Conservation (phyloP, 768 basidiomycete species). For the Rhodotorula babjevae region DNA sequence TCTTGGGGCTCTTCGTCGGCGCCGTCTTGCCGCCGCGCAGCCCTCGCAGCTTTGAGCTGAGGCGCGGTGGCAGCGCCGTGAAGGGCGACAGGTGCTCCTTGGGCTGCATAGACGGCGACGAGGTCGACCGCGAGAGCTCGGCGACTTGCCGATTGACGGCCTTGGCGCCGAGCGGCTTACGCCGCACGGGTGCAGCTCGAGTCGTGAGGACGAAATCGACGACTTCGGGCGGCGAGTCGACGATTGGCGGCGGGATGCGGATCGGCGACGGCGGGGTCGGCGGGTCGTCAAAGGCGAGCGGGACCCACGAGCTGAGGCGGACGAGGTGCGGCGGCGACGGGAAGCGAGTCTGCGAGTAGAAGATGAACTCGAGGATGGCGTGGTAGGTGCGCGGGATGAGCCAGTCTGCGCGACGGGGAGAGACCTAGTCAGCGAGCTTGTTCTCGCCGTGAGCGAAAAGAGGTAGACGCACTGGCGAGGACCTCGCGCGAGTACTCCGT, state of each 20-base stretch:
- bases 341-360: constrained; percentile 29
- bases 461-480: constrained; percentile 5
- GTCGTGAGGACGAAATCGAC: background rate
- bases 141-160: constrained; percentile 11
- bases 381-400: constrained; percentile 16
- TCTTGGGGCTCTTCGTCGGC: constrained; percentile 10
- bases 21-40: background rate
- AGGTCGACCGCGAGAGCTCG: constrained; percentile 5
- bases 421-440: too few species aligned
- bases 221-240: background rate
- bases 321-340: constrained; percentile 5
- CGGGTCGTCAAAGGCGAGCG: constrained; percentile 21
- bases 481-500: constrained; percentile 30
- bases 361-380: constrained; percentile 33
- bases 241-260: constrained; percentile 2
- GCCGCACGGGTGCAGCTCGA: background rate
- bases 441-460: too few species aligned
- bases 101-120: background rate
- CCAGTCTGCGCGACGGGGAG: constrained; percentile 7
- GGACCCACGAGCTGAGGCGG: constrained; percentile 10
- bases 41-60: constrained; percentile 17
- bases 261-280: constrained; percentile 19
- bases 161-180: constrained; percentile 14
- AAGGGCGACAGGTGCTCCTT: constrained; percentile 28
- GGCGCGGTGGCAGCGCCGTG: constrained; percentile 30